Evolutionary conservation across 176 grass and related monocot species (phyloP), one percentile per base, ranked within the genome.

Genomic region (Canna indica): DNA sequence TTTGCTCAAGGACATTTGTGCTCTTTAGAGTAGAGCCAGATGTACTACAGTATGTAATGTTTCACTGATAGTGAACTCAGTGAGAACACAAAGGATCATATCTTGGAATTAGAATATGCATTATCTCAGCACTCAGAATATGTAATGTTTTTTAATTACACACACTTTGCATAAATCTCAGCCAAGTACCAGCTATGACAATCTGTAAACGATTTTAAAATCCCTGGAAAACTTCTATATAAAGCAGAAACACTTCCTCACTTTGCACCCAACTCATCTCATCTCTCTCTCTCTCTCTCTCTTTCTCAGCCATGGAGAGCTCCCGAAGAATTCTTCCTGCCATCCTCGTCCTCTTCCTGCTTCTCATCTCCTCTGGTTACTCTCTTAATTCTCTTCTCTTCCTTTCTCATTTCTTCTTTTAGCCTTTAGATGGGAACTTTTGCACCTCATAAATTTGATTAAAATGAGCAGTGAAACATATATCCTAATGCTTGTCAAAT

Each of bases 271-370:
- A 36, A 12, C 17, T 65, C 32, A n/a, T n/a, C 62, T 22, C 32
- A 38, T 15, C 18, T 11, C 18, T 18, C 12, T 50, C 12, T 50
- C 47, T 50, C 47, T 0, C 1, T 50, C 16, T 50, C n/a, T 20
- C n/a, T 12, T 31, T 12, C 11, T 22, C 16, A 12, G 18, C 44
- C 44, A 70, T 50, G 68, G 68, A 70, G 25, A 14, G 12, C 8
- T 70, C 44, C 44, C 14, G 26, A 44, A 31, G 44, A 70, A 18
- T 48, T 30, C 28, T 50, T 31, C 68, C 68, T n/a, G 68, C 68
- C 26, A 50, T 70, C 26, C n/a, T 68, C 24, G 26, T 70, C 1
- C 68, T 70, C 42, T 32, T 70, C 27, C 68, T 70, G 68, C 68
- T 70, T 31, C 42, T 70, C 26, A 31, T 48, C 28, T 70, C 27